Percentiles rank a stretch among this genome's conserved stretches.
phyloP scores from a whole-genome alignment of 805 yeast species.

The Nakazawaea populi region DNA sequence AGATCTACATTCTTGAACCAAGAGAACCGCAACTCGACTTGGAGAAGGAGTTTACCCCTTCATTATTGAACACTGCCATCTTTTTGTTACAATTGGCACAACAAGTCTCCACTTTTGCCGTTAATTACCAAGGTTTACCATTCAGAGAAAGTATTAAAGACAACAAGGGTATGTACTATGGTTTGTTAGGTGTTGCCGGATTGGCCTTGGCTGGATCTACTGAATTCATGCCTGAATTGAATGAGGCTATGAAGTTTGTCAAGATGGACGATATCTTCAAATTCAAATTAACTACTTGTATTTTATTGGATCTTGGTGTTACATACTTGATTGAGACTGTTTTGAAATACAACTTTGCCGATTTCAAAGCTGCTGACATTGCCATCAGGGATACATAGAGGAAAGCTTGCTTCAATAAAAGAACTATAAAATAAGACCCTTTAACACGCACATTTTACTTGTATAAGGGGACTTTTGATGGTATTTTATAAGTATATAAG shows the following conservation, averaged over 20 bases:
- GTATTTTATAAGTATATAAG: no score
- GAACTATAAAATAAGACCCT: no score
- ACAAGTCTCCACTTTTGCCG: slow-evolving; percentile 96
- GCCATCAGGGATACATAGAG: slow-evolving; percentile 35
- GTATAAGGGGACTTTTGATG: no score
- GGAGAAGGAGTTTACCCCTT: slow-evolving; percentile 83
- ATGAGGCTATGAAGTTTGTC: slow-evolving; percentile 87
- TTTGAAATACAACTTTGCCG: slow-evolving; percentile 85
- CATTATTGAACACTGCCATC: slow-evolving; percentile 92
- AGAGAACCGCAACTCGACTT: slow-evolving; percentile 85
- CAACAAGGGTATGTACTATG: slow-evolving; percentile 96
- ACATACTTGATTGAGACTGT: slow-evolving; percentile 73
- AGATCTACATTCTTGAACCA: slow-evolving; percentile 86
- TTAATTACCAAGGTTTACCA: slow-evolving; percentile 95
- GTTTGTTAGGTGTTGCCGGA: slow-evolving; percentile 84
- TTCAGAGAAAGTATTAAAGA: slow-evolving; percentile 86
- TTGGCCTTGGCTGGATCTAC: slow-evolving; percentile 89
- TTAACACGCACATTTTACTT: no score
- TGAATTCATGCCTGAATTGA: slow-evolving; percentile 90
- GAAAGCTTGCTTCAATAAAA: no score
- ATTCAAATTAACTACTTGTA: slow-evolving; percentile 63
- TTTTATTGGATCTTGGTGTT: slow-evolving; percentile 69
- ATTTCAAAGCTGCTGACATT: slow-evolving; percentile 87
- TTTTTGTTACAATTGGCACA: slow-evolving; percentile 91
- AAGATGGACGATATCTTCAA: slow-evolving; percentile 76